These are phyloP conservation scores for Saturnispora ahearnii DNA, from an alignment of 805 yeast species.

Conservation along the genomic window DNA sequence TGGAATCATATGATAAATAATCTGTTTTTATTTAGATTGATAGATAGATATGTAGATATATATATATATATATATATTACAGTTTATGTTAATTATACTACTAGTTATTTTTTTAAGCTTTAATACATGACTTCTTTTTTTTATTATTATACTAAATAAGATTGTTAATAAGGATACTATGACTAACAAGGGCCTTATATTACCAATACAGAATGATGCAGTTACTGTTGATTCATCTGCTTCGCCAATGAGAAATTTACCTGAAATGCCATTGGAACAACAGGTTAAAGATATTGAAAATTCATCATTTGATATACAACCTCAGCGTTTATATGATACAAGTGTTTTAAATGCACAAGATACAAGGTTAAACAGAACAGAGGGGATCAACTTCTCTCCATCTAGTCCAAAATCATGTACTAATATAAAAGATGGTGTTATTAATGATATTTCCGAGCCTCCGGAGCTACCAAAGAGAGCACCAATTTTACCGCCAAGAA, in stretches of 20 bases:
- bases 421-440: not conserved
- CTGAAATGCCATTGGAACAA: conserved; percentile 1
- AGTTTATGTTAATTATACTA: not conserved
- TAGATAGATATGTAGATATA: too few relatives aligned
- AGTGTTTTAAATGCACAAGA: not conserved
- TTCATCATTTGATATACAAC: not conserved
- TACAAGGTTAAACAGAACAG: not conserved
- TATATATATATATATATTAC: not conserved
- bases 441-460: conserved; percentile 2
- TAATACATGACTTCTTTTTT: not conserved
- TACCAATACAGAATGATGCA: not conserved
- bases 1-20: conserved; percentile 35
- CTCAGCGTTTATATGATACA: not conserved
- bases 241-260: not conserved
- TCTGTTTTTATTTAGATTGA: too few relatives aligned
- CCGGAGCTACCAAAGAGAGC: conserved; percentile 7
- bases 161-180: not conserved
- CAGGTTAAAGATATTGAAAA: not conserved
- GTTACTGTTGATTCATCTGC: not conserved
- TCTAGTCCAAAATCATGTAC: not conserved
- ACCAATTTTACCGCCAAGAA: conserved; percentile 5
- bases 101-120: too few relatives aligned
- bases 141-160: too few relatives aligned
- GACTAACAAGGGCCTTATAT: conserved; percentile 3
- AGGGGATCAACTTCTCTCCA: conserved; percentile 1